Conservation (phyloP, 805 yeast genomes). For the Torulaspora microellipsoides region DNA sequence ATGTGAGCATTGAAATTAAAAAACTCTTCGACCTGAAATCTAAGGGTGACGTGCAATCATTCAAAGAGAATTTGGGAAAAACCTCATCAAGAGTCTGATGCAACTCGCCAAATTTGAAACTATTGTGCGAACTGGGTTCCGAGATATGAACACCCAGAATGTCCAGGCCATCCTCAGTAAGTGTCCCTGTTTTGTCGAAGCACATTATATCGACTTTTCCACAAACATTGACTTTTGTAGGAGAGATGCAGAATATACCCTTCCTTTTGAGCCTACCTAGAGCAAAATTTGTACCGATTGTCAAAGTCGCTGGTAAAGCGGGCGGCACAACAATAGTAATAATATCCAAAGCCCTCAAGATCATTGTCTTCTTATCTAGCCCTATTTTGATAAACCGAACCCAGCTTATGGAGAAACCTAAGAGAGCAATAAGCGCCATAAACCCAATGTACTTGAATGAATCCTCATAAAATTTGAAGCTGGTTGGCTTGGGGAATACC, state of each 20-base stretch:
- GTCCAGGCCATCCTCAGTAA: constrained; percentile 95
- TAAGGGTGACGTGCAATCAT: constrained; percentile 29
- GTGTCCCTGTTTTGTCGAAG: constrained; percentile 95
- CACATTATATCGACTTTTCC: constrained; percentile 88
- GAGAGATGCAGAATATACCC: constrained; percentile 83
- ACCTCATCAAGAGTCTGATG: constrained; percentile 21
- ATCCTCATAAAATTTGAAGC: constrained; percentile 89
- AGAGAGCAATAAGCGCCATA: constrained; percentile 77
- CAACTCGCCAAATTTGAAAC: constrained; percentile 28
- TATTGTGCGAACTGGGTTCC: constrained; percentile 17
- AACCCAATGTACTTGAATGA: constrained; percentile 95
- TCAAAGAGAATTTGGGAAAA: constrained; percentile 28
- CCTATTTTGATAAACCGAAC: constrained; percentile 76
- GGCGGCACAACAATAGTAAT: constrained; percentile 98
- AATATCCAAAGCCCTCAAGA: constrained; percentile 86
- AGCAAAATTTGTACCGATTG: constrained; percentile 95
- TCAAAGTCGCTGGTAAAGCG: constrained; percentile 93
- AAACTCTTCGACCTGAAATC: constrained; percentile 32
- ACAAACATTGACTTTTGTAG: constrained; percentile 92
- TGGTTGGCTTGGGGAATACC: constrained; percentile 93
- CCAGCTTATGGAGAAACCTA: constrained; percentile 84
- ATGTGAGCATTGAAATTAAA: constrained; percentile 46
- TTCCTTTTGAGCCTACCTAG: constrained; percentile 64
- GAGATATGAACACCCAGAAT: constrained; percentile 59
- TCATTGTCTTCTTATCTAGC: constrained; percentile 60